phyloP scores from a whole-genome alignment of 148 eudicot species.

The Polygonum aviculare region DNA sequence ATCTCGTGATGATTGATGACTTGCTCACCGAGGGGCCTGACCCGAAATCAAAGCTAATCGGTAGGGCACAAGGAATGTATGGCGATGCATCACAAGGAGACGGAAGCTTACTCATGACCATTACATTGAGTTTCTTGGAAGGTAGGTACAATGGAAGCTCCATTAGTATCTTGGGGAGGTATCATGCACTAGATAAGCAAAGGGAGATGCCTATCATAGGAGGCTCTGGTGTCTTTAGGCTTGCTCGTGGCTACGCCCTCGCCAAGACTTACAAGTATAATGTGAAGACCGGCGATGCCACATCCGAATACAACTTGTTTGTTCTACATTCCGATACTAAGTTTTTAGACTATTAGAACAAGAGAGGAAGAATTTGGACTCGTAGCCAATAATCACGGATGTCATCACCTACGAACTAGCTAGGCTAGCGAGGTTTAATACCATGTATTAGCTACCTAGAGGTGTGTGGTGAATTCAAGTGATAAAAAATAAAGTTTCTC shows the following conservation, averaged over 20 bases:
- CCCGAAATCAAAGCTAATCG: slow-evolving; percentile 26
- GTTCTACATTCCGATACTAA: slow-evolving; percentile 19
- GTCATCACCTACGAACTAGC: too few species aligned
- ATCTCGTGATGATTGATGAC: slow-evolving; percentile 29
- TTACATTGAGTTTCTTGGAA: slow-evolving; percentile 26
- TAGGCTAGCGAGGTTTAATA: too few species aligned
- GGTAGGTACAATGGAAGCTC: slow-evolving; percentile 40
- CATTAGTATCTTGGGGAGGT: slow-evolving; percentile 34
- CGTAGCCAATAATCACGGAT: too few species aligned
- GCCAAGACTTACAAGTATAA: slow-evolving; percentile 26
- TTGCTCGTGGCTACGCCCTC: slow-evolving; percentile 39
- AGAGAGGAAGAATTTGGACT: too few species aligned
- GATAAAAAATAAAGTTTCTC: too few species aligned
- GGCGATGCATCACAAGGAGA: slow-evolving; percentile 18
- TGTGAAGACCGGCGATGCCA: slow-evolving; percentile 30
- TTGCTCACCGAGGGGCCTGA: slow-evolving; percentile 35
- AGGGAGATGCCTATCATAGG: slow-evolving; percentile 54
- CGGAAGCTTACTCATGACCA: slow-evolving; percentile 23
- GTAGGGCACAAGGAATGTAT: slow-evolving; percentile 57
- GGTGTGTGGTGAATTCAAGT: too few species aligned
- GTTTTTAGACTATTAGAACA: not conserved
- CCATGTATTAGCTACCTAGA: too few species aligned
- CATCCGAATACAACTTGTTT: slow-evolving; percentile 40
- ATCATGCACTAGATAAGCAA: slow-evolving; percentile 15
- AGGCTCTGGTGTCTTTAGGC: slow-evolving; percentile 36